These are phyloP conservation scores for Lactarius hengduanensis DNA, from an alignment of 768 basidiomycete genomes.

Conservation along the genomic window DNA sequence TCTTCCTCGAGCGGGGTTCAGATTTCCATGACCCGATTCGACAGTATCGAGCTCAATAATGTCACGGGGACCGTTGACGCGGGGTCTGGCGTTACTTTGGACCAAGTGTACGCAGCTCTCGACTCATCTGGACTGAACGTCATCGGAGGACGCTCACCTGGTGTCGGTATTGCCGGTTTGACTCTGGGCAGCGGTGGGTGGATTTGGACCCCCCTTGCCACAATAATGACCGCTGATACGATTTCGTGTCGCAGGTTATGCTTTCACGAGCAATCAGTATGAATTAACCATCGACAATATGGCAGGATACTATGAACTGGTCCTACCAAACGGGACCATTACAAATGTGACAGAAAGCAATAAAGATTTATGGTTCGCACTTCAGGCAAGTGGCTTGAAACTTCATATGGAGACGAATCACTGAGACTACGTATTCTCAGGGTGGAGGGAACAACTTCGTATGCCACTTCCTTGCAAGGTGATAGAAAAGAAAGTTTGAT, in stretches of 20 bases:
- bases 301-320: slow-evolving; percentile 31
- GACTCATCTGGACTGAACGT: slow-evolving; percentile 26
- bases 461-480: not conserved
- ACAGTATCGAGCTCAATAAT: too few relatives aligned
- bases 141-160: slow-evolving; percentile 29
- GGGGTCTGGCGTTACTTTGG: slow-evolving; percentile 33
- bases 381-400: slow-evolving; percentile 10
- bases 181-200: not conserved
- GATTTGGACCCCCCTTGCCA: not conserved
- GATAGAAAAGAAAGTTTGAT: too few relatives aligned
- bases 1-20: too few relatives aligned
- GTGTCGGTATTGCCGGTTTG: slow-evolving; percentile 31
- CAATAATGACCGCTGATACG: too few relatives aligned
- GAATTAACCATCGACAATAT: slow-evolving; percentile 34
- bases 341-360: too few relatives aligned
- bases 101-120: slow-evolving; percentile 29
- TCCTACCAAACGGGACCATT: slow-evolving; percentile 34
- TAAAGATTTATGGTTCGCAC: not conserved
- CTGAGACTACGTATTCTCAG: not conserved
- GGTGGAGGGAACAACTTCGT: slow-evolving; percentile 26
- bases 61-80: slow-evolving; percentile 19
- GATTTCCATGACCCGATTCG: too few relatives aligned
- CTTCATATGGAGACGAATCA: too few relatives aligned
- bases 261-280: too few relatives aligned
- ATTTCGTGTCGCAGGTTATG: too few relatives aligned